These are phyloP conservation scores for Penicillium psychrofluorescens DNA, from an alignment of 495 filamentous ascomycete genomes.

Conservation along the genomic window DNA sequence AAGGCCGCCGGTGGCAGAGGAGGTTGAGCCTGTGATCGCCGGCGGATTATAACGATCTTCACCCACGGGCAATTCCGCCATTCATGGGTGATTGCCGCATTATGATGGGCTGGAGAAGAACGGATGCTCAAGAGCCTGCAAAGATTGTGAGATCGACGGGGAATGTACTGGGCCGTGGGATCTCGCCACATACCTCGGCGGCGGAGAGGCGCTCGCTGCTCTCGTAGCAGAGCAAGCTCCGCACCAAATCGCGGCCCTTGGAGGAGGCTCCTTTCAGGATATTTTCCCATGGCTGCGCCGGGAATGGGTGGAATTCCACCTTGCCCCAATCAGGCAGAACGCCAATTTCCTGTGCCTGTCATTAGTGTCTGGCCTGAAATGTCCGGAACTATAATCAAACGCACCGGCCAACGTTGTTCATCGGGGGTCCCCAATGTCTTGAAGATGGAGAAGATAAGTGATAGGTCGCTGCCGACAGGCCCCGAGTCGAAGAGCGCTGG, in stretches of 20 bases:
- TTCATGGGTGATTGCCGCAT: background rate
- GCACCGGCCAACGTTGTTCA: slow-evolving; percentile 67
- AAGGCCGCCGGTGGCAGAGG: no score
- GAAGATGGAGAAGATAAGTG: slow-evolving; percentile 86
- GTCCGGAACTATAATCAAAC: slow-evolving; percentile 1
- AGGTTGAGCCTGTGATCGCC: no score
- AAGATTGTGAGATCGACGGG: slow-evolving; percentile 8
- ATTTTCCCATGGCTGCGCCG: slow-evolving; percentile 43
- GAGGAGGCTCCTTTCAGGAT: slow-evolving; percentile 43
- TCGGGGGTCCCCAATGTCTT: slow-evolving; percentile 79
- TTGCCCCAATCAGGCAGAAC: slow-evolving; percentile 61
- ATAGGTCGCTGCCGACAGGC: slow-evolving; percentile 85
- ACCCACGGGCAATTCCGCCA: no score
- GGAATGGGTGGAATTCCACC: slow-evolving; percentile 51
- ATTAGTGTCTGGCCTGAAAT: no score
- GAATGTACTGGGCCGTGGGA: background rate
- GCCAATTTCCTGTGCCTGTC: slow-evolving; percentile 38
- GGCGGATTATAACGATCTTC: no score
- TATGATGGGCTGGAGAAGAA: slow-evolving; percentile 25
- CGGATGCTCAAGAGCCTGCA: slow-evolving; percentile 30
- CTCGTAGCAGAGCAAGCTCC: slow-evolving; percentile 49
- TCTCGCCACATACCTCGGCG: slow-evolving; percentile 31
- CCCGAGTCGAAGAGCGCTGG: slow-evolving; percentile 73
- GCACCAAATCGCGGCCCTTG: slow-evolving; percentile 47
- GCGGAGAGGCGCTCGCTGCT: slow-evolving; percentile 44